Conservation (phyloP, 176 grass and related monocot species). For the Oryza australiensis region DNA sequence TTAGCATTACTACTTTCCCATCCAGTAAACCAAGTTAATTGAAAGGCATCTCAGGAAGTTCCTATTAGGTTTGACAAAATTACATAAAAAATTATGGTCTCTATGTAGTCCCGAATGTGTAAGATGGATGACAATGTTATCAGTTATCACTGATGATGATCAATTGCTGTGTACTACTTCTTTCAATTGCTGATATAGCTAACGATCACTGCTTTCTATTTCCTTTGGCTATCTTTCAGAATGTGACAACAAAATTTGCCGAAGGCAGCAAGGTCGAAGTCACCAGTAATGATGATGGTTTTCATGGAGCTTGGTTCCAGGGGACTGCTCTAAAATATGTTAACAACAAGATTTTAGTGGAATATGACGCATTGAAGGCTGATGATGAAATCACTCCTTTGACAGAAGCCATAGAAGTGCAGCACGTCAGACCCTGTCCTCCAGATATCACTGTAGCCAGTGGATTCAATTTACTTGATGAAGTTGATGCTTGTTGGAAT, state of each 20-base stretch:
- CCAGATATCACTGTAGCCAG: conserved; percentile 24
- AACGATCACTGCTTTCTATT: neutral
- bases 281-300: conserved; percentile 74
- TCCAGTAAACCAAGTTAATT: conserved; percentile 16
- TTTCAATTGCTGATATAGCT: neutral
- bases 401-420: conserved; percentile 57
- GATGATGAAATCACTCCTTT: conserved; percentile 60
- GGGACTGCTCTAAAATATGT: conserved; percentile 53
- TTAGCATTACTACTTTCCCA: neutral
- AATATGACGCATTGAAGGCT: conserved; percentile 59
- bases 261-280: conserved; percentile 61
- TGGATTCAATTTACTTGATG: conserved; percentile 66
- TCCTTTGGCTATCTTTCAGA: conserved; percentile 42
- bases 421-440: conserved; percentile 60
- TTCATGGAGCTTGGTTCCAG: conserved; percentile 65
- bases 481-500: conserved; percentile 79
- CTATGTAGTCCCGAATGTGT: neutral
- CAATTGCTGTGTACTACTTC: neutral
- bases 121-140: neutral
- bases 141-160: neutral
- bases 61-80: neutral
- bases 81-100: neutral
- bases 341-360: conserved; percentile 49
- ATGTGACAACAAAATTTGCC: conserved; percentile 37
- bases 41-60: neutral